Percentiles rank a stretch among this genome's conserved stretches.
phyloP scores from a whole-genome alignment of 2,329 filamentous ascomycete genomes.

The Cladophialophora exuberans region DNA sequence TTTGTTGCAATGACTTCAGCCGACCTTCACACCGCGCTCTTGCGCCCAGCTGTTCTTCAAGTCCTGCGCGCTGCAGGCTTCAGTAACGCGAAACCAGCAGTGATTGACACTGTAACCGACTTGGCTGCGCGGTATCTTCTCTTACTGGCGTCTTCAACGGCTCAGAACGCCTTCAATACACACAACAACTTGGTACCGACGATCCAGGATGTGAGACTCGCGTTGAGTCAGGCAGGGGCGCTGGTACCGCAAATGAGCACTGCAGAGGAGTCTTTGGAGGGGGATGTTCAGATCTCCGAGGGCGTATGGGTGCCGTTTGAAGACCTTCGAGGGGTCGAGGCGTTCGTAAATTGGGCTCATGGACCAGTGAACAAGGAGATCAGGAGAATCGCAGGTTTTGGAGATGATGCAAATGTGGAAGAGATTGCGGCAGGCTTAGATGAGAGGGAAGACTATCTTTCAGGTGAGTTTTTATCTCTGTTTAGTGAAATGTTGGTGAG shows the following conservation, averaged over 20 bases:
- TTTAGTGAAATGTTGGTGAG: neutral
- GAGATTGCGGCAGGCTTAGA: constrained; percentile 47
- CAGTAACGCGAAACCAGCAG: constrained; percentile 76
- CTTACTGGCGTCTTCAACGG: constrained; percentile 72
- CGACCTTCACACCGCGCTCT: constrained; percentile 71
- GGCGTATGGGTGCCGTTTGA: constrained; percentile 50
- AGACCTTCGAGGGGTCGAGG: constrained; percentile 75
- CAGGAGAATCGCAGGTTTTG: constrained; percentile 75
- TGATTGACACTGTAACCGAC: constrained; percentile 86
- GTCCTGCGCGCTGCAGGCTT: constrained; percentile 91
- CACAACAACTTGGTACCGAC: constrained; percentile 67
- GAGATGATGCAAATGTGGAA: constrained; percentile 55
- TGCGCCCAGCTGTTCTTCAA: constrained; percentile 85
- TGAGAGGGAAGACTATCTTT: constrained; percentile 71
- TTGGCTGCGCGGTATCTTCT: constrained; percentile 80
- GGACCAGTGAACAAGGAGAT: constrained; percentile 79
- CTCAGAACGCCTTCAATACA: constrained; percentile 70
- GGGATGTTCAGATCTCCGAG: constrained; percentile 44
- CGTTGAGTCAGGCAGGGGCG: constrained; percentile 78
- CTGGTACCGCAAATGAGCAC: constrained; percentile 69
- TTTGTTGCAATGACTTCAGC: constrained; percentile 48
- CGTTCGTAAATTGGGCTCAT: constrained; percentile 77
- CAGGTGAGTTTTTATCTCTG: constrained; percentile 50
- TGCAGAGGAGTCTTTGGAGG: constrained; percentile 69
- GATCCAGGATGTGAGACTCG: constrained; percentile 81